Evolutionary conservation across 805 yeast genomes (phyloP).

Genomic region (Cyberlindnera mrakii): DNA sequence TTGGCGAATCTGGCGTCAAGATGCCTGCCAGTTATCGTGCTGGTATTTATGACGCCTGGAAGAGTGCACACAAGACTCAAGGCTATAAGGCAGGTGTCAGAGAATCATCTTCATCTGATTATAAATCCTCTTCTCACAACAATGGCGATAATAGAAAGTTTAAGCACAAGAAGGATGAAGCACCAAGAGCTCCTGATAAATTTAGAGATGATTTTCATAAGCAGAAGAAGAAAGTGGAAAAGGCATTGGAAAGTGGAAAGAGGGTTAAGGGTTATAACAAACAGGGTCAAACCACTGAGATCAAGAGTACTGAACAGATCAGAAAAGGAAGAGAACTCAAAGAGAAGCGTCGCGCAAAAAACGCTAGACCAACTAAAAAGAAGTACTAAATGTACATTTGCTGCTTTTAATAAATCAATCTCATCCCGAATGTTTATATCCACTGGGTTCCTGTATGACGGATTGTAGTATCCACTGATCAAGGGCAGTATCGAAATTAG

Average conservation of each 20-base stretch:
- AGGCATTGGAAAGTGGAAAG: conserved; percentile 72
- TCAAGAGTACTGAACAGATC: conserved; percentile 67
- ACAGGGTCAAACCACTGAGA: conserved; percentile 39
- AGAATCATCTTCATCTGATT: conserved; percentile 32
- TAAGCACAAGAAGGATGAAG: conserved; percentile 66
- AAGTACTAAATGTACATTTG: conserved; percentile 3
- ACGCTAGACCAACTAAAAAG: conserved; percentile 62
- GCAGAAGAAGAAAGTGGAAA: conserved; percentile 76
- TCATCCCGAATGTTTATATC: neutral
- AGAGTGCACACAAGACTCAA: conserved; percentile 55
- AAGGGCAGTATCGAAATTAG: no score
- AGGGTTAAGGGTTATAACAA: conserved; percentile 54
- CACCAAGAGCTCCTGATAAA: conserved; percentile 91
- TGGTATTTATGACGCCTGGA: conserved; percentile 93
- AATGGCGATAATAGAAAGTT: conserved; percentile 41
- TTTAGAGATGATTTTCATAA: conserved; percentile 78
- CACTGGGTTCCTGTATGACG: no score
- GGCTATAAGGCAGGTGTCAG: conserved; percentile 49
- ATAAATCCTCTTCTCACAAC: conserved; percentile 20
- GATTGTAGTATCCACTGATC: no score
- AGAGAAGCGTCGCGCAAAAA: conserved; percentile 77
- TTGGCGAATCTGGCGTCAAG: conserved; percentile 90
- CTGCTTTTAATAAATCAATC: neutral
- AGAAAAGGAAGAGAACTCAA: conserved; percentile 65
- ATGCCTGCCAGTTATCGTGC: conserved; percentile 88